Conservation (phyloP, 169 alveolate species). For the Plasmodium vinckei region DNA sequence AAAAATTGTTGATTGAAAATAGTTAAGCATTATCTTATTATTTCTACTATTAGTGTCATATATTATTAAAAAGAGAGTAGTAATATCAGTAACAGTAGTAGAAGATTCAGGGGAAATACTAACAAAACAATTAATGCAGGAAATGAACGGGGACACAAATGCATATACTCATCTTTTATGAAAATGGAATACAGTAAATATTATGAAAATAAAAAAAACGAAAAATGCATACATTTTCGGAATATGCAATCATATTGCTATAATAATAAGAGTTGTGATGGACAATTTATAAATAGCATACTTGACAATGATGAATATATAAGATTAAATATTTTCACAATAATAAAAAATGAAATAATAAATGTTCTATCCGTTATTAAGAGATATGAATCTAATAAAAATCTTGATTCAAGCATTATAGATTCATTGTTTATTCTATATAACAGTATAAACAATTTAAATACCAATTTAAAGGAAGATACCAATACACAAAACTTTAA, state of each 20-base stretch:
- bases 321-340: slow-evolving; percentile 62
- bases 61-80: too few species aligned
- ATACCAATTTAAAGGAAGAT: slow-evolving; percentile 35
- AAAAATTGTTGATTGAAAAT: too few species aligned
- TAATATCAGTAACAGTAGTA: too few species aligned
- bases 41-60: too few species aligned
- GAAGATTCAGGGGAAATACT: too few species aligned
- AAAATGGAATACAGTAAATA: slow-evolving; percentile 53
- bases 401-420: slow-evolving; percentile 64
- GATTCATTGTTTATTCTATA: slow-evolving; percentile 74
- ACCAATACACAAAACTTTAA: slow-evolving; percentile 32
- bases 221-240: slow-evolving; percentile 9
- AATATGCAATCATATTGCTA: slow-evolving; percentile 1
- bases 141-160: background rate
- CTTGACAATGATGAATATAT: slow-evolving; percentile 30
- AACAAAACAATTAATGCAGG: too few species aligned
- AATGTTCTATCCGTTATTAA: slow-evolving; percentile 72
- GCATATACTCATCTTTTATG: slow-evolving; percentile 6
- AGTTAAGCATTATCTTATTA: too few species aligned
- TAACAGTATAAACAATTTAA: slow-evolving; percentile 70
- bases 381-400: slow-evolving; percentile 69
- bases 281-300: background rate
- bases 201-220: slow-evolving; percentile 48
- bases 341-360: slow-evolving; percentile 76
- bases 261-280: slow-evolving; percentile 8